A percentile compares a stretch with the other conserved stretches of the same genome.
These are phyloP conservation scores for Tricholomella constricta DNA, from an alignment of 768 basidiomycete species.

Conservation along the genomic window DNA sequence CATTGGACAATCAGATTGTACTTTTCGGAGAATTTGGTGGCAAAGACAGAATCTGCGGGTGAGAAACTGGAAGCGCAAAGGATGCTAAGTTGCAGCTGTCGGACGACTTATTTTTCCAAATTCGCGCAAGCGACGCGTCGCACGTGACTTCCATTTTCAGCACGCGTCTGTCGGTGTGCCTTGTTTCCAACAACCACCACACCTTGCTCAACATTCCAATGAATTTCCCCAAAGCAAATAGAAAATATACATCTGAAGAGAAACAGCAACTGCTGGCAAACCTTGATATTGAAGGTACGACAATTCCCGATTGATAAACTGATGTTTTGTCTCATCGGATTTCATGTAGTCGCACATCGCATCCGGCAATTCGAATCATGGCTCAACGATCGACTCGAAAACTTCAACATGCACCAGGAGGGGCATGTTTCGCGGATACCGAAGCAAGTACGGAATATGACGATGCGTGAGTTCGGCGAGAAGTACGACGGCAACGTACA, in stretches of 20 bases:
- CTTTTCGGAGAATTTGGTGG: conserved; percentile 6
- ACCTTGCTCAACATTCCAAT: conserved; percentile 20
- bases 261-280: conserved; percentile 76
- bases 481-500: conserved; percentile 80
- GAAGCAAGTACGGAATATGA: conserved; percentile 68
- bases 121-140: conserved; percentile 30
- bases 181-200: conserved; percentile 10
- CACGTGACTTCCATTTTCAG: conserved; percentile 38
- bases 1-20: conserved; percentile 14
- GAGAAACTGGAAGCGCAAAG: background rate
- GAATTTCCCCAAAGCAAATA: conserved; percentile 30
- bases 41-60: conserved; percentile 1
- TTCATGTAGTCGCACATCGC: conserved; percentile 64
- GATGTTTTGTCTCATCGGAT: background rate
- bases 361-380: conserved; percentile 74
- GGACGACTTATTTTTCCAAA: conserved; percentile 25
- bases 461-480: conserved; percentile 76
- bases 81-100: conserved; percentile 4
- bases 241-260: conserved; percentile 61
- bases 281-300: conserved; percentile 76
- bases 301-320: background rate
- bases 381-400: conserved; percentile 72
- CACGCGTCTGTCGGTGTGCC: conserved; percentile 18
- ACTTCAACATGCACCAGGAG: conserved; percentile 75
- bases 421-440: conserved; percentile 74